A percentile compares a stretch with the other conserved stretches of the same genome.
Conservation (phyloP, 192 early-diverging fungal species). For the Cetraspora pellucida region DNA sequence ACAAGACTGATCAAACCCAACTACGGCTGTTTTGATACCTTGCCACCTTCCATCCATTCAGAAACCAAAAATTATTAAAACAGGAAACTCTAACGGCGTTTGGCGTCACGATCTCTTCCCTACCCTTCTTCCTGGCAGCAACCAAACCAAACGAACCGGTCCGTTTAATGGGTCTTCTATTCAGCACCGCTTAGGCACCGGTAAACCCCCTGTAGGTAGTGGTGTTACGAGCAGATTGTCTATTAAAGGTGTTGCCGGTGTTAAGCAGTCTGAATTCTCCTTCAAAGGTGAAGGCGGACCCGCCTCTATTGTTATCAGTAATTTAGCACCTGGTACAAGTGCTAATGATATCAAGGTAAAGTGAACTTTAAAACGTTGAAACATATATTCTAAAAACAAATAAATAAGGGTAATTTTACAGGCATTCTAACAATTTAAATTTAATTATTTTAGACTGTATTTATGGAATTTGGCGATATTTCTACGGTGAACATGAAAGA, state of each 20-base stretch:
- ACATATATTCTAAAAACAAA: neutral
- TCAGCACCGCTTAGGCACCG: slow-evolving; percentile 17
- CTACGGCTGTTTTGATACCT: slow-evolving; percentile 4
- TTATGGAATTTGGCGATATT: slow-evolving; percentile 43
- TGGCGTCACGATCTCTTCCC: slow-evolving; percentile 33
- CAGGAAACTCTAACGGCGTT: slow-evolving; percentile 31
- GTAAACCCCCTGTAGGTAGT: neutral
- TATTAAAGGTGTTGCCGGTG: slow-evolving; percentile 30
- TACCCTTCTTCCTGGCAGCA: slow-evolving; percentile 4
- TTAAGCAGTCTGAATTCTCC: slow-evolving; percentile 36
- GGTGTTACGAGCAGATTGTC: slow-evolving; percentile 15
- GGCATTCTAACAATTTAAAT: neutral
- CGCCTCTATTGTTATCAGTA: slow-evolving; percentile 40
- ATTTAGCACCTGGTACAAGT: slow-evolving; percentile 45
- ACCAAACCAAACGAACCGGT: slow-evolving; percentile 15
- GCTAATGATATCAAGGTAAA: slow-evolving; percentile 48
- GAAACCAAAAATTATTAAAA: slow-evolving; percentile 22
- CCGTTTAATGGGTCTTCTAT: slow-evolving; percentile 19
- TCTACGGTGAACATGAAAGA: slow-evolving; percentile 37
- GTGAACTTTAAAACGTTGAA: neutral
- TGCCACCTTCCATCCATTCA: slow-evolving; percentile 8
- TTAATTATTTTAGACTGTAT: slow-evolving; percentile 42
- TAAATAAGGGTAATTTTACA: neutral
- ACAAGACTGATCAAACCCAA: slow-evolving; percentile 9
- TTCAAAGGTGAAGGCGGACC: slow-evolving; percentile 50